Evolutionary conservation across 2,329 filamentous ascomycete genomes (phyloP).

Genomic region (Alternaria triticimaculans): DNA sequence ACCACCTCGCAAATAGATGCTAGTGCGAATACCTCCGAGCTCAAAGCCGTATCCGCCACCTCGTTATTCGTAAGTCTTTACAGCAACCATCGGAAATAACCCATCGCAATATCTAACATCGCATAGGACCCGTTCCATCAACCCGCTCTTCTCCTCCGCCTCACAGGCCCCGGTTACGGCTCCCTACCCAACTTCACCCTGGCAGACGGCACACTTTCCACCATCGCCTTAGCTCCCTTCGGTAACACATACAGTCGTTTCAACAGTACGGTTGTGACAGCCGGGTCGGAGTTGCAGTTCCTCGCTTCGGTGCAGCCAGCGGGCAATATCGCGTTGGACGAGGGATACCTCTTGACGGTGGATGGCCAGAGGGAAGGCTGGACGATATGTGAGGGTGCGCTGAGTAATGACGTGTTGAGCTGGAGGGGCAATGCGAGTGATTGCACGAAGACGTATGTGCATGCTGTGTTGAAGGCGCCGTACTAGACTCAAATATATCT

Average conservation of each 20-base stretch:
- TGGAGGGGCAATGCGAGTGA: constrained; percentile 47
- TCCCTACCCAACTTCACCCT: constrained; percentile 51
- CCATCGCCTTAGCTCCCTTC: constrained; percentile 34
- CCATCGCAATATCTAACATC: not conserved
- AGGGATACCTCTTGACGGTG: constrained; percentile 49
- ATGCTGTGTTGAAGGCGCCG: constrained; percentile 47
- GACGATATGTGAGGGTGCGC: constrained; percentile 47
- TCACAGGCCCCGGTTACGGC: constrained; percentile 48
- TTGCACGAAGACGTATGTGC: constrained; percentile 48
- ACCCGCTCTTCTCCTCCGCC: constrained; percentile 46
- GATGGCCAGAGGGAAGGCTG: constrained; percentile 46
- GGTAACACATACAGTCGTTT: constrained; percentile 33
- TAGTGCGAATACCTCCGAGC: constrained; percentile 35
- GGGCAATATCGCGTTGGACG: constrained; percentile 45
- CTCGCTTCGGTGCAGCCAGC: constrained; percentile 33
- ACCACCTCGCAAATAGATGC: constrained; percentile 42
- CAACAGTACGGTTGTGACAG: constrained; percentile 40
- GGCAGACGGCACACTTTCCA: constrained; percentile 42
- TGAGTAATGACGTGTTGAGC: constrained; percentile 43
- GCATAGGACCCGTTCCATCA: constrained; percentile 43
- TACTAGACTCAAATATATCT: constrained; percentile 34
- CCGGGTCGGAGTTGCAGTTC: constrained; percentile 42
- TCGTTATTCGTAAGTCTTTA: constrained; percentile 42
- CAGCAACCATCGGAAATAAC: not conserved
- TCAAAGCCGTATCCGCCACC: constrained; percentile 47